phyloP scores from a whole-genome alignment of 768 basidiomycete genomes.

The Cantharellus anzutake region DNA sequence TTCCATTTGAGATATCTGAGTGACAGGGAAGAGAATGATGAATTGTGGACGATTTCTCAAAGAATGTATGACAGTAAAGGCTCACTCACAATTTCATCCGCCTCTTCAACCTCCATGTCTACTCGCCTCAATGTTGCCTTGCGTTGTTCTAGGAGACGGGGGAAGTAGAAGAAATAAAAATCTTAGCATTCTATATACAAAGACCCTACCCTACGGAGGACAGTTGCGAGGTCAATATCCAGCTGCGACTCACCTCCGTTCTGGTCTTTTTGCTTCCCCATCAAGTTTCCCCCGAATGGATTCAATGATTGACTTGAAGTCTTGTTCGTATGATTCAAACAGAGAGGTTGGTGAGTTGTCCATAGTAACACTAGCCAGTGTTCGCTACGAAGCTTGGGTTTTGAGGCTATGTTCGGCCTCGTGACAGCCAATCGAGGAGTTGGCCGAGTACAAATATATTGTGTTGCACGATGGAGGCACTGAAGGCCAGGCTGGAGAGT shows the following conservation, averaged over 20 bases:
- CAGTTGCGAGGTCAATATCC: not conserved
- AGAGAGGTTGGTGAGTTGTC: constrained; percentile 67
- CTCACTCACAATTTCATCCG: constrained; percentile 75
- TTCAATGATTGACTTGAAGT: constrained; percentile 65
- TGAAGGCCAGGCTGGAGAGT: constrained; percentile 28
- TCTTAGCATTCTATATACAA: not conserved
- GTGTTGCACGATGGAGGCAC: not conserved
- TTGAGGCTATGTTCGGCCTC: not conserved
- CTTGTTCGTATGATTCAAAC: constrained; percentile 86
- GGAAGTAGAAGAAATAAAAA: not conserved
- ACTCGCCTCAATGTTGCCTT: constrained; percentile 65
- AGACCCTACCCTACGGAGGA: not conserved
- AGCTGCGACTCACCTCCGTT: constrained; percentile 36
- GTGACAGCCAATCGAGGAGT: not conserved
- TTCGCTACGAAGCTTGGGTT: constrained; percentile 26
- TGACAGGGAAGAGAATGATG: not conserved
- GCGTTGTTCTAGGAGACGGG: constrained; percentile 46
- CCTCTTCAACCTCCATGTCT: constrained; percentile 94
- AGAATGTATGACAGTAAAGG: not conserved
- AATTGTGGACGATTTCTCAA: not conserved
- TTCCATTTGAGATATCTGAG: constrained; percentile 95
- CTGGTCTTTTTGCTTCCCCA: constrained; percentile 40
- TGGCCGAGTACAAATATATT: not conserved
- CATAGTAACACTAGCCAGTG: constrained; percentile 24
- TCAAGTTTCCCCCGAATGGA: constrained; percentile 65